Percentiles rank a stretch among this genome's conserved stretches.
These are phyloP conservation scores for Trypethelium eluteriae DNA, from an alignment of 495 filamentous ascomycete genomes.

Conservation along the genomic window DNA sequence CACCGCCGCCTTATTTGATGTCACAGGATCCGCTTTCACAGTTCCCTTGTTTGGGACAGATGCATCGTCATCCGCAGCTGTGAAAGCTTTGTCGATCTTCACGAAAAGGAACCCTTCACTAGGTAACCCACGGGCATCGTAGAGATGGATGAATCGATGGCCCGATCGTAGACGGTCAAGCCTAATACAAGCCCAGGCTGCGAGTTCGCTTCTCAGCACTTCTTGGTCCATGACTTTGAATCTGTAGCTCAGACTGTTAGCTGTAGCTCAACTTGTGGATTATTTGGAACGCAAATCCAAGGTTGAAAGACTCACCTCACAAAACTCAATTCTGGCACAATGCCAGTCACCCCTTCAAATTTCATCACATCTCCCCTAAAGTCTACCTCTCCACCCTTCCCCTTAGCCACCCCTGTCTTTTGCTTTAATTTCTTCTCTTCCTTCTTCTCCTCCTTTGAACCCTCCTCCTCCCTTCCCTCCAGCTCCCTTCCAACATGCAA, in stretches of 20 bases:
- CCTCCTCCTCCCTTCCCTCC: slow-evolving; percentile 32
- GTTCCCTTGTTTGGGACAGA: neutral
- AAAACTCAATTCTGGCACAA: slow-evolving; percentile 74
- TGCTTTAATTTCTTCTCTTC: slow-evolving; percentile 61
- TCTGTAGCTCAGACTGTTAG: slow-evolving; percentile 36
- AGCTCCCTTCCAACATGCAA: slow-evolving; percentile 63
- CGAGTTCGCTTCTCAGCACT: slow-evolving; percentile 62
- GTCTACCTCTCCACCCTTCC: slow-evolving; percentile 52
- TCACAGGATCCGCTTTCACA: neutral
- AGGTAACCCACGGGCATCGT: slow-evolving; percentile 54
- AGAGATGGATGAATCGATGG: slow-evolving; percentile 66
- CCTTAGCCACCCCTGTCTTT: slow-evolving; percentile 53
- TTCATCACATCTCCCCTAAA: slow-evolving; percentile 56
- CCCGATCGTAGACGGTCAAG: slow-evolving; percentile 71
- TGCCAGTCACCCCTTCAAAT: slow-evolving; percentile 54
- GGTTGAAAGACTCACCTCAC: slow-evolving; percentile 49
- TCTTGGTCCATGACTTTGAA: slow-evolving; percentile 83
- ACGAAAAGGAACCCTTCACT: slow-evolving; percentile 62
- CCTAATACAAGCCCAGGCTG: slow-evolving; percentile 81
- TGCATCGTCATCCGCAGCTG: neutral
- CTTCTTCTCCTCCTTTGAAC: slow-evolving; percentile 41
- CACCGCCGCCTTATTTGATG: neutral
- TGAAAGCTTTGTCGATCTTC: slow-evolving; percentile 49
- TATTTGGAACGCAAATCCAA: neutral
- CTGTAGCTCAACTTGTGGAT: too few relatives aligned